A percentile compares a stretch with the other conserved stretches of the same genome.
These are phyloP conservation scores for Penicillium freii DNA, from an alignment of 2,329 filamentous ascomycete species.

Conservation along the genomic window DNA sequence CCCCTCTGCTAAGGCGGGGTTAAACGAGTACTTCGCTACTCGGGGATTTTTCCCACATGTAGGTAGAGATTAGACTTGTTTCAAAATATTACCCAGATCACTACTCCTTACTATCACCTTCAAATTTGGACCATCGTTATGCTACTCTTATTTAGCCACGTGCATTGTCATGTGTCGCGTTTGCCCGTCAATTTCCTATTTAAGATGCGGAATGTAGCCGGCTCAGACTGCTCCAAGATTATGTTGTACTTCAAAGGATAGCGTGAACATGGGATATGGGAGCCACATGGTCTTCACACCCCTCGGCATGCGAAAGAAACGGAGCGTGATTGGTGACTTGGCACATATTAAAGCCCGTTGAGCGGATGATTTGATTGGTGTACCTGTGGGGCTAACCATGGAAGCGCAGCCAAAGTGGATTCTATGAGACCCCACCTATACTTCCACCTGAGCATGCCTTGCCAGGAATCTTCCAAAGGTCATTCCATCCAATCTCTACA, in stretches of 20 bases:
- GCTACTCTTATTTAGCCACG: not conserved
- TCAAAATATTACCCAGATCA: not conserved
- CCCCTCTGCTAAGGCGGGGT: conserved; percentile 15
- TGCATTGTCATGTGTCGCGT: not conserved
- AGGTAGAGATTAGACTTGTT: not conserved
- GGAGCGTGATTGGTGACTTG: conserved; percentile 5
- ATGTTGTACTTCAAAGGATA: not conserved
- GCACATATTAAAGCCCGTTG: not conserved
- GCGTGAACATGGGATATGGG: not conserved
- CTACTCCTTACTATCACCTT: not conserved
- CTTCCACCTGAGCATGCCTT: not conserved
- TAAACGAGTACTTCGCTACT: conserved; percentile 25
- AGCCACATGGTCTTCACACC: not conserved
- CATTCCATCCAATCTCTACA: not conserved
- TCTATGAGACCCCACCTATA: not conserved
- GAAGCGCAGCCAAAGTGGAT: not conserved
- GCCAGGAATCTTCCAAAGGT: not conserved
- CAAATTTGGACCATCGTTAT: not conserved
- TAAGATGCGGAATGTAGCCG: not conserved
- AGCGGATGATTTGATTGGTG: not conserved
- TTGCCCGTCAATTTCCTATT: not conserved
- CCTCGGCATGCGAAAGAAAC: conserved; percentile 3
- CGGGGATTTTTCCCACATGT: conserved; percentile 1
- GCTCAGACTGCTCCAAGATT: not conserved
- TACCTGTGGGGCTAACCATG: conserved; percentile 1